phyloP scores from a whole-genome alignment of 2,329 filamentous ascomycete genomes.

The Talaromyces sp. region DNA sequence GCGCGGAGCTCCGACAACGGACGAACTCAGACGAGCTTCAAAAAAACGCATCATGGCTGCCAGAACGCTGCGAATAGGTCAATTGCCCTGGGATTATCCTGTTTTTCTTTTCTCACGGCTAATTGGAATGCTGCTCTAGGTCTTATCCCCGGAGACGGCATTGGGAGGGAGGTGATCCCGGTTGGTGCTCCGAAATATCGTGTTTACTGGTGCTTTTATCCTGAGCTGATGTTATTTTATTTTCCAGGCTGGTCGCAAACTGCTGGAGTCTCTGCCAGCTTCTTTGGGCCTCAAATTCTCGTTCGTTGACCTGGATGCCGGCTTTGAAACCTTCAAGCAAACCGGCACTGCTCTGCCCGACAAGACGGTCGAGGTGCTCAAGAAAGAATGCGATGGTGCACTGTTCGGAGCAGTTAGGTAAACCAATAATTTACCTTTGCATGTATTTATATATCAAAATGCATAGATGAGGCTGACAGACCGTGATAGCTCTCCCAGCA shows the following conservation, averaged over 20 bases:
- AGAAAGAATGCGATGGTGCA: constrained; percentile 87
- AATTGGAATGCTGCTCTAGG: constrained; percentile 46
- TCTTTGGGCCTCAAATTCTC: constrained; percentile 90
- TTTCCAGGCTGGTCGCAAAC: constrained; percentile 64
- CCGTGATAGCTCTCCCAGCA: constrained; percentile 65
- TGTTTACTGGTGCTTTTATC: constrained; percentile 2
- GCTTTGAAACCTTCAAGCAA: constrained; percentile 87
- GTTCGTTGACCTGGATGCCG: constrained; percentile 87
- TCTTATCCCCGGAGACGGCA: constrained; percentile 95
- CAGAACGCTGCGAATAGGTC: constrained; percentile 63
- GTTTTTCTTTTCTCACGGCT: constrained; percentile 11
- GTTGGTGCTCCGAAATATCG: constrained; percentile 31
- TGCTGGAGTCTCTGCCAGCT: constrained; percentile 88
- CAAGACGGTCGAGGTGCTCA: constrained; percentile 80
- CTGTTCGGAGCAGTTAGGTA: constrained; percentile 89
- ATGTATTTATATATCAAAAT: neutral
- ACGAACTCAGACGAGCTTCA: constrained; percentile 18
- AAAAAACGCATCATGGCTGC: constrained; percentile 46
- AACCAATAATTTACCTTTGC: neutral
- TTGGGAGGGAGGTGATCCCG: constrained; percentile 96
- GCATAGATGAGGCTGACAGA: neutral
- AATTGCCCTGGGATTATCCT: constrained; percentile 20
- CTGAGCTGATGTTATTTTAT: constrained; percentile 9
- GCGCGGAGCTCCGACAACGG: constrained; percentile 10
- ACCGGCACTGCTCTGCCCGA: constrained; percentile 85